Evolutionary conservation across 1,139 yeast species (phyloP).

Genomic region (Yamadazyma buinensis): DNA sequence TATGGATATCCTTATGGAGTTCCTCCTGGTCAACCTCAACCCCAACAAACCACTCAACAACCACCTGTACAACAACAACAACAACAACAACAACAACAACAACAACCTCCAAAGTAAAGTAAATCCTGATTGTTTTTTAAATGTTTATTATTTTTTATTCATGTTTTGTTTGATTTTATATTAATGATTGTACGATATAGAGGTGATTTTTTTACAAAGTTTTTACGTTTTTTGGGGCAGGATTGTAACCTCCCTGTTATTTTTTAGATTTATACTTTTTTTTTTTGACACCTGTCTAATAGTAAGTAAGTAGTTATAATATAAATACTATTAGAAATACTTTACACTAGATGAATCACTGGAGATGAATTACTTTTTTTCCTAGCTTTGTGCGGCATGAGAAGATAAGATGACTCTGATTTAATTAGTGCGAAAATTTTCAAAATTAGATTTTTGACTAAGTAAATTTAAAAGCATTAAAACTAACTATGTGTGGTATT

Average conservation of each 20-base stretch:
- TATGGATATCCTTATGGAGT: constrained; percentile 20
- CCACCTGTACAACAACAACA: constrained; percentile 10
- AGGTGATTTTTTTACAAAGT: no score
- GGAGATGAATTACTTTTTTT: no score
- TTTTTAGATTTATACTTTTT: no score
- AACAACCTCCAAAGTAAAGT: no score
- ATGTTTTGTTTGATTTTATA: constrained; percentile 1
- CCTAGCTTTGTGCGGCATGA: constrained; percentile 1
- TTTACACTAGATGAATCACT: no score
- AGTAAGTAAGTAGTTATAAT: no score
- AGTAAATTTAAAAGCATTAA: constrained; percentile 1
- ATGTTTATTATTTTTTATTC: constrained; percentile 1
- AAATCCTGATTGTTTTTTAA: background rate
- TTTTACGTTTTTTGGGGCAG: no score
- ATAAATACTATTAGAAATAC: no score
- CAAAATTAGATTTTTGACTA: constrained; percentile 2
- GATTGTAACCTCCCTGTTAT: constrained; percentile 5
- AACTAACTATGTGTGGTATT: constrained; percentile 91
- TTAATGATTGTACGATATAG: constrained; percentile 3
- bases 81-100: constrained; percentile 8
- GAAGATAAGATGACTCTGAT: constrained; percentile 4
- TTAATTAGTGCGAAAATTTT: constrained; percentile 4
- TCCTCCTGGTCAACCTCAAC: constrained; percentile 10
- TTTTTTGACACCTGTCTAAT: no score
- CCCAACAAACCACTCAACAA: constrained; percentile 11